A percentile compares a stretch with the other conserved stretches of the same genome.
These are phyloP conservation scores for Cercospora nicotianae DNA, from an alignment of 2,329 filamentous ascomycete genomes.

Conservation along the genomic window DNA sequence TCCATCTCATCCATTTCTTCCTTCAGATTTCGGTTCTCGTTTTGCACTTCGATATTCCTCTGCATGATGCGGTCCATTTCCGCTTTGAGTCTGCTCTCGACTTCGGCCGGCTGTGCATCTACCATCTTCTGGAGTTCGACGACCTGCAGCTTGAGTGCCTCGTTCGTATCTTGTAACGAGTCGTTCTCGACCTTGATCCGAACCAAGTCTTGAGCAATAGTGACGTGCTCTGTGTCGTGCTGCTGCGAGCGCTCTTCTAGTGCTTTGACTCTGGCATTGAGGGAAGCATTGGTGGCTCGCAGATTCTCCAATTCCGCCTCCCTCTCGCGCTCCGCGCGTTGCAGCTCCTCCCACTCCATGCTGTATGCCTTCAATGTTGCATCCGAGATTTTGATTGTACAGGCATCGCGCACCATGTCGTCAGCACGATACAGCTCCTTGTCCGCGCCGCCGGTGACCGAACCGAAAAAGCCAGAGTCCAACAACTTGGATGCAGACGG, in stretches of 20 bases:
- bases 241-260: conserved; percentile 87
- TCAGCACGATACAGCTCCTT: conserved; percentile 96
- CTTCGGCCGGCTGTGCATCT: conserved; percentile 83
- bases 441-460: conserved; percentile 81
- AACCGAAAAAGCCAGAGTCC: conserved; percentile 96
- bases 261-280: conserved; percentile 74
- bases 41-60: conserved; percentile 88
- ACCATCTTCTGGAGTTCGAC: conserved; percentile 82
- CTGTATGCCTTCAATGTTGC: conserved; percentile 80
- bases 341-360: conserved; percentile 89
- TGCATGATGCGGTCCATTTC: conserved; percentile 93
- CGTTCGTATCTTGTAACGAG: conserved; percentile 83
- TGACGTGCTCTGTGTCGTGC: conserved; percentile 85
- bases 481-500: conserved; percentile 90
- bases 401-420: conserved; percentile 88
- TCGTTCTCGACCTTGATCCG: conserved; percentile 92
- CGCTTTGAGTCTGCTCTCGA: conserved; percentile 72
- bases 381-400: conserved; percentile 78
- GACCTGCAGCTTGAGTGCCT: conserved; percentile 81
- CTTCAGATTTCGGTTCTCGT: conserved; percentile 84
- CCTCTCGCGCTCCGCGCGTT: conserved; percentile 74
- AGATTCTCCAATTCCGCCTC: conserved; percentile 78
- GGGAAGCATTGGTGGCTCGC: conserved; percentile 63
- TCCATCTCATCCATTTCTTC: conserved; percentile 91
- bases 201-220: conserved; percentile 86